Conservation (phyloP, 1,139 yeast genomes). For the Meyerozyma athensensis region DNA sequence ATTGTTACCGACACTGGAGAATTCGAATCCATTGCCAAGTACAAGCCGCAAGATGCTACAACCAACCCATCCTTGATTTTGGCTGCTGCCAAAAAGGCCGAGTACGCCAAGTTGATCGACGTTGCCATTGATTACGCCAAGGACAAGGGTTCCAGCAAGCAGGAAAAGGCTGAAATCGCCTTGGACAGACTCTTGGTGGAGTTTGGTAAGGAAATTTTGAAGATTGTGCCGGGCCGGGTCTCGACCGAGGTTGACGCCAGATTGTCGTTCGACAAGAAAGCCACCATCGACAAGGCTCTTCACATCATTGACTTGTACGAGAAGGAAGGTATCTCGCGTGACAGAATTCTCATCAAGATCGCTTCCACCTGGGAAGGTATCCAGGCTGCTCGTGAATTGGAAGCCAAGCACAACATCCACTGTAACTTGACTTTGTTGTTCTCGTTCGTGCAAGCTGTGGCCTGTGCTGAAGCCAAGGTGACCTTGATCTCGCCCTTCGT, state of each 20-base stretch:
- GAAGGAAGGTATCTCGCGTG: constrained; percentile 78
- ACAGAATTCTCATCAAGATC: constrained; percentile 88
- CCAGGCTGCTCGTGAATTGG: constrained; percentile 96
- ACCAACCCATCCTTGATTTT: constrained; percentile 97
- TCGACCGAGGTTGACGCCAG: constrained; percentile 99
- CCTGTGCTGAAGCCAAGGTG: constrained; percentile 96
- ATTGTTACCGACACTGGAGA: constrained; percentile 99
- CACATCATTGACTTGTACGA: constrained; percentile 82
- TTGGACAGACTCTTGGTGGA: constrained; percentile 91
- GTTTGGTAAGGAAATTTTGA: constrained; percentile 90
- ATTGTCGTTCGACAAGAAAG: constrained; percentile 91
- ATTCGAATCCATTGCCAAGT: constrained; percentile 94
- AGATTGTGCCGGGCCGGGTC: constrained; percentile 98
- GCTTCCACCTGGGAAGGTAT: constrained; percentile 99
- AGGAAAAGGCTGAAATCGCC: constrained; percentile 63
- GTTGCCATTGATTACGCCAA: constrained; percentile 86
- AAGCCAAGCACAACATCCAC: constrained; percentile 86
- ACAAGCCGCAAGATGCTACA: constrained; percentile 98
- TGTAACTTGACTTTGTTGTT: constrained; percentile 92
- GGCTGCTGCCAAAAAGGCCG: constrained; percentile 90
- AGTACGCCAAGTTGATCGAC: constrained; percentile 86
- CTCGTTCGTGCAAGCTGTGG: constrained; percentile 96
- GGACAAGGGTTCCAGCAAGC: constrained; percentile 47
- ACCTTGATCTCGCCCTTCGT: constrained; percentile 98
- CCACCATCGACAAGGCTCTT: constrained; percentile 86